Percentiles rank a stretch among this genome's conserved stretches.
These are phyloP conservation scores for Boletus bicolor DNA, from an alignment of 768 basidiomycete genomes.

Conservation along the genomic window DNA sequence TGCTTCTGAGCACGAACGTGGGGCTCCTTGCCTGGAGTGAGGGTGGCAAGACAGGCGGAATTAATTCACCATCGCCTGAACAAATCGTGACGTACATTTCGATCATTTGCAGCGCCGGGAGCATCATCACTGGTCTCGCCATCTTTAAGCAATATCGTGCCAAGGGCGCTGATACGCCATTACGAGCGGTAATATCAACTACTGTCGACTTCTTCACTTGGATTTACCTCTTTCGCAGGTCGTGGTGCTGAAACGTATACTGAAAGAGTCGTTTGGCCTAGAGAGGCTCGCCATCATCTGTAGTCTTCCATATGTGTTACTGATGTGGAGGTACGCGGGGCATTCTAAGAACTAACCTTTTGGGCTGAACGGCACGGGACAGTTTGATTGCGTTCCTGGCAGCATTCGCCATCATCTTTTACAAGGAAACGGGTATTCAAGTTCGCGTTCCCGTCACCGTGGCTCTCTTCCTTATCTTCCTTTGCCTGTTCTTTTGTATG, in stretches of 20 bases:
- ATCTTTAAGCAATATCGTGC: constrained; percentile 35
- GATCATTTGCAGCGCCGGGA: constrained; percentile 28
- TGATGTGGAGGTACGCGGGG: constrained; percentile 38
- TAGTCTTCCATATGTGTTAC: constrained; percentile 38
- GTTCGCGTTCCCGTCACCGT: constrained; percentile 29
- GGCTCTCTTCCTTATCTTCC: constrained; percentile 19
- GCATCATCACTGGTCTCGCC: constrained; percentile 28
- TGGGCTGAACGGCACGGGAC: not conserved
- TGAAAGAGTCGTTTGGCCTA: constrained; percentile 27
- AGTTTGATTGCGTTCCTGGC: constrained; percentile 37
- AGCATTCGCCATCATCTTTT: constrained; percentile 32
- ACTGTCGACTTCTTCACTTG: not conserved
- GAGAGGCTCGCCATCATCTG: constrained; percentile 40
- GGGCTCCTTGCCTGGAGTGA: constrained; percentile 24
- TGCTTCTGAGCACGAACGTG: constrained; percentile 26
- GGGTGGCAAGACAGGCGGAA: not conserved
- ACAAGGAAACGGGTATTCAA: constrained; percentile 20
- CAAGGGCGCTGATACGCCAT: constrained; percentile 30
- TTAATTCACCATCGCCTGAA: constrained; percentile 11
- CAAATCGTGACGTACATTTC: constrained; percentile 30
- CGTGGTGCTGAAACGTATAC: constrained; percentile 25
- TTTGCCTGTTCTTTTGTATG: constrained; percentile 32
- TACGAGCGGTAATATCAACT: constrained; percentile 22
- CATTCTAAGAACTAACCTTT: not conserved
- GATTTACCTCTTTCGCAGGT: constrained; percentile 17